Evolutionary conservation across 73 alveolate genomes (phyloP).

Genomic region (Blepharisma japonicum): DNA sequence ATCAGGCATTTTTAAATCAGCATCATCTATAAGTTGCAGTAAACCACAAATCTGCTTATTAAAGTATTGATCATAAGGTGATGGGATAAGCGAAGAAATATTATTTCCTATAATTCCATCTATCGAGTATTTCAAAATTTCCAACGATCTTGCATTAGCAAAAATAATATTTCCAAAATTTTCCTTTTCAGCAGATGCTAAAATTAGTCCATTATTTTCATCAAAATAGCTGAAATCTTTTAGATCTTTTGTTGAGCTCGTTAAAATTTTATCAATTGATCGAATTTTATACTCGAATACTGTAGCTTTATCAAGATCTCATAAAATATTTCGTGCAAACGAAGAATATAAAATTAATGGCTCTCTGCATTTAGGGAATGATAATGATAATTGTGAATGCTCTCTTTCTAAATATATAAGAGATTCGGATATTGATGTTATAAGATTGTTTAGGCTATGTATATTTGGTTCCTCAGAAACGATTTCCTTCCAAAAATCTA

Average conservation of each 20-base stretch:
- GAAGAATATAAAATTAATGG: background rate
- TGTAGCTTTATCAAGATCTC: background rate
- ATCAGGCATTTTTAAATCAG: background rate
- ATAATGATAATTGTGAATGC: background rate
- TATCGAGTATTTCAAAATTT: background rate
- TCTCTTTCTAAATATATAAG: background rate
- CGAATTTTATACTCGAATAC: background rate
- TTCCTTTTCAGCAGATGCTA: background rate
- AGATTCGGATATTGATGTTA: background rate
- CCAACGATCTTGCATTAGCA: background rate
- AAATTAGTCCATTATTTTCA: conserved; percentile 13
- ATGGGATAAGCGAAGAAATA: background rate
- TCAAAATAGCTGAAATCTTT: conserved; percentile 6
- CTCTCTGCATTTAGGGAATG: background rate
- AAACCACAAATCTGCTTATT: background rate
- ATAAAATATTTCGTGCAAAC: background rate
- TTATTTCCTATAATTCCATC: background rate
- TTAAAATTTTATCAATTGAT: background rate
- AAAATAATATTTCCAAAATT: conserved; percentile 1
- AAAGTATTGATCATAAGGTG: background rate
- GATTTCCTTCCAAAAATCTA: background rate
- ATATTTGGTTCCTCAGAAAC: background rate
- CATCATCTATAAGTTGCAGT: background rate
- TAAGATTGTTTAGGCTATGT: background rate
- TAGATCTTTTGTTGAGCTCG: background rate